A percentile compares a stretch with the other conserved stretches of the same genome.
Conservation (phyloP, 768 basidiomycete species). For the Lactarius sp. region DNA sequence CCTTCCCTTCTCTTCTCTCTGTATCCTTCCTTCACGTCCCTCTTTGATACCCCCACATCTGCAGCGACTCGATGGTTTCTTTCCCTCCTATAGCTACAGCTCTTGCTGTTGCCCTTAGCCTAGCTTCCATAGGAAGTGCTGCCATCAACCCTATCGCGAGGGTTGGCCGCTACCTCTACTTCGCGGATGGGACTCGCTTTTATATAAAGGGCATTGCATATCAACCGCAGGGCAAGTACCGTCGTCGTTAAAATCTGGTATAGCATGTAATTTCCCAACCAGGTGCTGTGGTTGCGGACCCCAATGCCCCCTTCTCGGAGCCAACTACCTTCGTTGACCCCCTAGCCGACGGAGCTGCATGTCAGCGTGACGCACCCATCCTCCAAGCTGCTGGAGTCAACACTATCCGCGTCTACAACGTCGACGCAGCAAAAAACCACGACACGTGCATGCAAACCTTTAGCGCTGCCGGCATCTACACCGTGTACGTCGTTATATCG, state of each 20-base stretch:
- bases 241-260: background rate
- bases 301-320: constrained; percentile 46
- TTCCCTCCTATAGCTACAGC: constrained; percentile 27
- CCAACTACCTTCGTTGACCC: constrained; percentile 80
- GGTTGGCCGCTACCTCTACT: constrained; percentile 76
- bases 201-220: constrained; percentile 88
- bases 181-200: constrained; percentile 67
- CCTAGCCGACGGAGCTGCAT: constrained; percentile 59
- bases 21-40: background rate
- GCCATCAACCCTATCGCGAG: constrained; percentile 68
- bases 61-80: constrained; percentile 28
- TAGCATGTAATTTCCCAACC: background rate
- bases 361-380: constrained; percentile 74
- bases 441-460: constrained; percentile 81
- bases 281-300: background rate
- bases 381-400: constrained; percentile 76
- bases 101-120: constrained; percentile 38
- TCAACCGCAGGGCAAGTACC: constrained; percentile 64
- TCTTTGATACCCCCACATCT: constrained; percentile 12
- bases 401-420: constrained; percentile 80
- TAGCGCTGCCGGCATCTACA: constrained; percentile 78
- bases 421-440: constrained; percentile 77
- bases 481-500: constrained; percentile 54
- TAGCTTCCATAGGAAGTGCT: constrained; percentile 54
- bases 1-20: constrained; percentile 1